phyloP scores from a whole-genome alignment of 1,284 basidiomycete genomes.

The Moniliella sp. region DNA sequence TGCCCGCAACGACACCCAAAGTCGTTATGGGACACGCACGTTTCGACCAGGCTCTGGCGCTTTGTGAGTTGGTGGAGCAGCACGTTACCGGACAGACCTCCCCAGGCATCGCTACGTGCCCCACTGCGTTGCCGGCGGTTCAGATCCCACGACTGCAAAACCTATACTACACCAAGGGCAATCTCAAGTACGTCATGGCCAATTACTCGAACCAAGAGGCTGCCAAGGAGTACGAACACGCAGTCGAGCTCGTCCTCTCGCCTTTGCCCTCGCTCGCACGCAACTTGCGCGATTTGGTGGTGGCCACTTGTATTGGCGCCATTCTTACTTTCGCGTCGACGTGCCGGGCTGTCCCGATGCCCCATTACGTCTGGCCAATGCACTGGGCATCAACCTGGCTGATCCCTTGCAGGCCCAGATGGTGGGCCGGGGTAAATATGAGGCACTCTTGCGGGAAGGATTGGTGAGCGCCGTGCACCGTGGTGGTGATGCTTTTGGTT shows the following conservation, averaged over 20 bases:
- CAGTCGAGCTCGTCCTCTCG: conserved; percentile 26
- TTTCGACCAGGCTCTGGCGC: conserved; percentile 32
- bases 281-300: too few relatives aligned
- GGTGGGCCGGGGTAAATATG: conserved; percentile 11
- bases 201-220: conserved; percentile 12
- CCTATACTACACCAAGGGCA: conserved; percentile 38
- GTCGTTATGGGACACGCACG: too few relatives aligned
- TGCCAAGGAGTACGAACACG: conserved; percentile 35
- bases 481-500: conserved; percentile 14
- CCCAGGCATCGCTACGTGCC: conserved; percentile 19
- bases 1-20: too few relatives aligned
- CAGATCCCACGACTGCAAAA: conserved; percentile 37
- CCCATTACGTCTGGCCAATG: conserved; percentile 9
- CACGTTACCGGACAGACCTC: too few relatives aligned
- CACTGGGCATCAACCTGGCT: conserved; percentile 14
- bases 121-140: conserved; percentile 20
- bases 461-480: conserved; percentile 18
- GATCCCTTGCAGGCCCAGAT: conserved; percentile 9
- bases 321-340: conserved; percentile 17
- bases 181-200: conserved; percentile 32
- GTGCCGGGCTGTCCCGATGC: too few relatives aligned
- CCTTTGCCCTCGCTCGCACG: conserved; percentile 4
- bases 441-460: conserved; percentile 13
- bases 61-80: conserved; percentile 34
- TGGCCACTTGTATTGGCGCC: conserved; percentile 18